These are phyloP conservation scores for Chrysoporthe cubensis DNA, from an alignment of 2,329 filamentous ascomycete genomes.

Conservation along the genomic window DNA sequence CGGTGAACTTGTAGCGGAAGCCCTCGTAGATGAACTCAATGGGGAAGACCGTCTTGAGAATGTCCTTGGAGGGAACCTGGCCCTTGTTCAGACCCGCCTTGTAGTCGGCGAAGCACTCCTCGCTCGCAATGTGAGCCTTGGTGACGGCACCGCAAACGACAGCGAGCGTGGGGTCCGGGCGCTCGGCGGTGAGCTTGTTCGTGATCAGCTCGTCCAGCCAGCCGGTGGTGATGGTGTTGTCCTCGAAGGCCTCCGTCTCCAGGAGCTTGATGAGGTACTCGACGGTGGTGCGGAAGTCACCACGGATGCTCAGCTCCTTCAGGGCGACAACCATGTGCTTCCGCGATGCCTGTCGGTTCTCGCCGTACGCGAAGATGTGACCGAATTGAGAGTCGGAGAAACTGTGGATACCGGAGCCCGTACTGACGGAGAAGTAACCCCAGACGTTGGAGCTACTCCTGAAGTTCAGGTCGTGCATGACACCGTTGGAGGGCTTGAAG, in stretches of 20 bases:
- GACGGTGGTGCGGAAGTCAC: slow-evolving; percentile 97
- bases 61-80: slow-evolving; percentile 94
- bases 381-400: slow-evolving; percentile 99
- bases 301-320: slow-evolving; percentile 98
- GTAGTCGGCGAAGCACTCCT: slow-evolving; percentile 86
- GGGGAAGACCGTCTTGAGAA: slow-evolving; percentile 95
- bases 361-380: slow-evolving; percentile 98
- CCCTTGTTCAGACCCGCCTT: slow-evolving; percentile 89
- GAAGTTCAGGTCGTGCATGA: slow-evolving; percentile 99
- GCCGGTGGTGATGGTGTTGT: slow-evolving; percentile 98
- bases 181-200: slow-evolving; percentile 94
- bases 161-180: slow-evolving; percentile 91
- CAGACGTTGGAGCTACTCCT: slow-evolving; percentile 97
- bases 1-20: slow-evolving; percentile 95
- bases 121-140: slow-evolving; percentile 93
- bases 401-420: slow-evolving; percentile 95
- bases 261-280: slow-evolving; percentile 99
- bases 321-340: slow-evolving; percentile 99
- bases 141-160: slow-evolving; percentile 93
- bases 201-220: slow-evolving; percentile 99
- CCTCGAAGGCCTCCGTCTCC: slow-evolving; percentile 97
- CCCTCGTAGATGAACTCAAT: slow-evolving; percentile 99
- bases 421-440: slow-evolving; percentile 99
- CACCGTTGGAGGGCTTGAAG: slow-evolving; percentile 99
- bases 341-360: slow-evolving; percentile 92